These are phyloP conservation scores for Capsicum rhomboideum DNA, from an alignment of 257 asterid species.

Conservation along the genomic window DNA sequence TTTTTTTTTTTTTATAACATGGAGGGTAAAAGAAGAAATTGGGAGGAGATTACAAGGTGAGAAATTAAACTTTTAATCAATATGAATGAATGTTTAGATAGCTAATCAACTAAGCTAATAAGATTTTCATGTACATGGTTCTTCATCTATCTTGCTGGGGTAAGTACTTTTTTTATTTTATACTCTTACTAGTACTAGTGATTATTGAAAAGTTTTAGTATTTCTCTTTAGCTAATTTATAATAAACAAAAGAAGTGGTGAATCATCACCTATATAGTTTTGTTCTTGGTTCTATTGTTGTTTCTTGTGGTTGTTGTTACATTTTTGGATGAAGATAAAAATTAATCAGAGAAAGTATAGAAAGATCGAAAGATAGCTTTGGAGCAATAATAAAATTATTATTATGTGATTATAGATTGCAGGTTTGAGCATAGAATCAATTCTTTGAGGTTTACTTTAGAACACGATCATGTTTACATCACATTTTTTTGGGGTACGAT, in stretches of 20 bases:
- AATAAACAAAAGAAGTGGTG: not conserved
- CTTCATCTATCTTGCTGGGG: not conserved
- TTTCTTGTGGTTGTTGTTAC: not conserved
- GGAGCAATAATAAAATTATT: not conserved
- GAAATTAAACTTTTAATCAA: too few relatives aligned
- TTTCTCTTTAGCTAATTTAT: not conserved
- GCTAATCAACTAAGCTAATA: too few relatives aligned
- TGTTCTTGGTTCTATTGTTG: not conserved
- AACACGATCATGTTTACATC: not conserved
- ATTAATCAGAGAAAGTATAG: not conserved
- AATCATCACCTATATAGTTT: not conserved
- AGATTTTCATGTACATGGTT: not conserved
- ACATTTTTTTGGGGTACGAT: fast-evolving
- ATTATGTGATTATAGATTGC: not conserved
- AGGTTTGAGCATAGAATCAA: fast-evolving
- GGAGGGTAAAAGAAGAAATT: too few relatives aligned
- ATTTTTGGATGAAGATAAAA: not conserved
- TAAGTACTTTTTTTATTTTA: not conserved
- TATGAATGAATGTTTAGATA: too few relatives aligned
- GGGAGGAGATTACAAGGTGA: too few relatives aligned
- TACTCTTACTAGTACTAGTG: not conserved
- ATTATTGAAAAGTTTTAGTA: not conserved
- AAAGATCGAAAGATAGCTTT: not conserved
- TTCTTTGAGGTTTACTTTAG: not conserved
- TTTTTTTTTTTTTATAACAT: too few relatives aligned